Conservation (phyloP, 208 protist genomes). For the Acanthamoeba castellanii region DNA sequence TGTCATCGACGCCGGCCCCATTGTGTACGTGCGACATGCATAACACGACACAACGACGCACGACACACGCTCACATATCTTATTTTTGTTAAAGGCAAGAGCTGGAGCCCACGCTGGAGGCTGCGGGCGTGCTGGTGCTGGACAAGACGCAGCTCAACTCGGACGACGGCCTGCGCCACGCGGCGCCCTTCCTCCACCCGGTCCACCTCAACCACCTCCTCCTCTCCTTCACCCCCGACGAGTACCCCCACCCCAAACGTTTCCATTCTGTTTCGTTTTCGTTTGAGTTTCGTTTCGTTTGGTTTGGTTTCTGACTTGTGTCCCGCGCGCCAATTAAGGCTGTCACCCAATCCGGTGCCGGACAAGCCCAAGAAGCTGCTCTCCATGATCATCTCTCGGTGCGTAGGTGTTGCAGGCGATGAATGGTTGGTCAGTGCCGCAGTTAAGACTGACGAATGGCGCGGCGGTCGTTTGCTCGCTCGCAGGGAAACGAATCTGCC, state of each 20-base stretch:
- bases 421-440: not conserved
- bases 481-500: not conserved
- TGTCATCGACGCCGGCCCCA: not conserved
- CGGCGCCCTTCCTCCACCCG: not conserved
- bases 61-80: not conserved
- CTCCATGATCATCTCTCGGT: not conserved
- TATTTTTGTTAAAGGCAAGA: not conserved
- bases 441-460: not conserved
- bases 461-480: no score
- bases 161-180: not conserved
- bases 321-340: not conserved
- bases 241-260: not conserved
- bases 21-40: not conserved
- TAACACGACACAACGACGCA: not conserved
- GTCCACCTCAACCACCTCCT: constrained; percentile 14
- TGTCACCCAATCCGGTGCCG: constrained; percentile 17
- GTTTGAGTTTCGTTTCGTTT: not conserved
- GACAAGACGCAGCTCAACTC: constrained; percentile 14
- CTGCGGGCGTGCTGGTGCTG: constrained; percentile 9
- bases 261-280: not conserved
- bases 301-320: no score
- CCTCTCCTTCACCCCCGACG: not conserved
- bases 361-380: constrained; percentile 27
- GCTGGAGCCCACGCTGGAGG: not conserved
- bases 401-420: not conserved